Percentiles rank a stretch among this genome's conserved stretches.
phyloP scores from a whole-genome alignment of 2,329 filamentous ascomycete genomes.

The Curvularia spicifera region DNA sequence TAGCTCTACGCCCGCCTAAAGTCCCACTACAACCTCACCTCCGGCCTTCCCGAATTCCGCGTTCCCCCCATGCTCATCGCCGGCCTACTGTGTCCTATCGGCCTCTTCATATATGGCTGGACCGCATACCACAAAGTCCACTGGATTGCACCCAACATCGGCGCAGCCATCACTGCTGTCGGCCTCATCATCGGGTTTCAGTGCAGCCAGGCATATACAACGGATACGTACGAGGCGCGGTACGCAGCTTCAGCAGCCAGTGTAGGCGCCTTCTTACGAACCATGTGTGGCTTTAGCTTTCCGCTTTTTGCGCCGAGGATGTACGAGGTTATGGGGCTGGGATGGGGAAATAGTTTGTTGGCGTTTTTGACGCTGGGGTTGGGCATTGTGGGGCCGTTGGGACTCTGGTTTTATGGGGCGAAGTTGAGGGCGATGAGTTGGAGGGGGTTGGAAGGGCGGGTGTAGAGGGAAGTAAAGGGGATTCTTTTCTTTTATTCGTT shows the following conservation, averaged over 20 bases:
- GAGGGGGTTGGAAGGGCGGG: slow-evolving; percentile 9
- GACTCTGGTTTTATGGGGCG: slow-evolving; percentile 52
- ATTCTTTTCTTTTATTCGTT: background rate
- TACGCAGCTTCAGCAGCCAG: slow-evolving; percentile 59
- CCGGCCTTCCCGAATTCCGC: slow-evolving; percentile 53
- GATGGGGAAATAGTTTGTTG: slow-evolving; percentile 64
- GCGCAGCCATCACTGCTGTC: slow-evolving; percentile 56
- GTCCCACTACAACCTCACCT: slow-evolving; percentile 28
- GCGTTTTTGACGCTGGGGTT: slow-evolving; percentile 58
- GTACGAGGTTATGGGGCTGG: slow-evolving; percentile 64
- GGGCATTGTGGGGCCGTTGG: slow-evolving; percentile 58
- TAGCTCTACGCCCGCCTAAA: slow-evolving; percentile 38
- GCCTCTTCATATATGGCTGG: slow-evolving; percentile 62
- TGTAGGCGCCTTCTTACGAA: slow-evolving; percentile 64
- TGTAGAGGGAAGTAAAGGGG: too few relatives aligned
- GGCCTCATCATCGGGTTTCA: slow-evolving; percentile 62
- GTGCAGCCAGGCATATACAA: slow-evolving; percentile 67
- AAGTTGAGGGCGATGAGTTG: slow-evolving; percentile 36
- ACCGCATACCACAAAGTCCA: slow-evolving; percentile 59
- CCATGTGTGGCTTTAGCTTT: slow-evolving; percentile 61
- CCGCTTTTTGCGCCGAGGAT: slow-evolving; percentile 64
- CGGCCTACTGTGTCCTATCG: slow-evolving; percentile 57
- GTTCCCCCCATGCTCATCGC: slow-evolving; percentile 63
- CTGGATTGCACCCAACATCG: slow-evolving; percentile 63
- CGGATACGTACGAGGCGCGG: slow-evolving; percentile 64